Evolutionary conservation across 1,139 yeast genomes (phyloP).

Genomic region (Yamadazyma diospyri): DNA sequence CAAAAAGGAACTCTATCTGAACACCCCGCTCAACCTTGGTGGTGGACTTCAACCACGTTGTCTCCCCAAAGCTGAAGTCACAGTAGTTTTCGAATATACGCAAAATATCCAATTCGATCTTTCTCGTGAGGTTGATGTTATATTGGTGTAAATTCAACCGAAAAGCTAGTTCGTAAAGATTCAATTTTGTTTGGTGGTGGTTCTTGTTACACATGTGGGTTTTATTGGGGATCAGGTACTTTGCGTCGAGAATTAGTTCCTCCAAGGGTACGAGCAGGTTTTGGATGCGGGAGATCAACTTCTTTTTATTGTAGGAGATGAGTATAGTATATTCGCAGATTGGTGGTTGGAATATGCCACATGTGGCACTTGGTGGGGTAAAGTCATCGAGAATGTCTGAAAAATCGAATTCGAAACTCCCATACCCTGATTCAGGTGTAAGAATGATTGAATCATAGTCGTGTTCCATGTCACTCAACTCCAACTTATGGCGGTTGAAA

Average conservation of each 20-base stretch:
- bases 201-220: constrained; percentile 7
- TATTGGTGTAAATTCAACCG: constrained; percentile 23
- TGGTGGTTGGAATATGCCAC: too few relatives aligned
- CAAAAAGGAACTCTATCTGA: constrained; percentile 48
- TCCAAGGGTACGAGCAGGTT: constrained; percentile 2
- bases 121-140: constrained; percentile 11
- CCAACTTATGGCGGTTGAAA: too few relatives aligned
- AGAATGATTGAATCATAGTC: too few relatives aligned
- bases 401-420: too few relatives aligned
- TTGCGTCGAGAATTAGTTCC: constrained; percentile 2
- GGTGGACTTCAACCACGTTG: constrained; percentile 82
- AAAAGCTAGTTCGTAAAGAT: constrained; percentile 25
- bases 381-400: too few relatives aligned
- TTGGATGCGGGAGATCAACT: constrained; percentile 3
- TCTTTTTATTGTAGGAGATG: constrained; percentile 4
- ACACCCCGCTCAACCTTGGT: constrained; percentile 46
- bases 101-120: constrained; percentile 54
- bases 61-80: constrained; percentile 67
- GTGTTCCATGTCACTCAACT: too few relatives aligned
- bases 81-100: constrained; percentile 53
- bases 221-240: not conserved
- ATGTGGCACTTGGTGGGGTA: too few relatives aligned
- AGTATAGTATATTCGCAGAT: too few relatives aligned
- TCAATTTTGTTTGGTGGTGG: constrained; percentile 18
- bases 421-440: too few relatives aligned